These are phyloP conservation scores for Clarireedia homoeocarpa DNA, from an alignment of 2,329 filamentous ascomycete genomes.

Conservation along the genomic window DNA sequence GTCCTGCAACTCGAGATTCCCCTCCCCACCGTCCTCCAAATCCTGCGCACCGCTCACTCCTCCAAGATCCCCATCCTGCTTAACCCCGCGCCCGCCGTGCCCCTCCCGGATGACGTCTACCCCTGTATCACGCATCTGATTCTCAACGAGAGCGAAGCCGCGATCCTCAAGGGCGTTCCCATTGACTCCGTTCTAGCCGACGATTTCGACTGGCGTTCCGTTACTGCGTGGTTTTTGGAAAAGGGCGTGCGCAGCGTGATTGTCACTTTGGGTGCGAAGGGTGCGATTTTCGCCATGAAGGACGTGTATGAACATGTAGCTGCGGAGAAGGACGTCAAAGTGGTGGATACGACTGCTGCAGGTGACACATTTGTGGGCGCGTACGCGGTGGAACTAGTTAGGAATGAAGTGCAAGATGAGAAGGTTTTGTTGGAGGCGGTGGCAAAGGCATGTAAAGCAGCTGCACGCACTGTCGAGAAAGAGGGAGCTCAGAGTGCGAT, in stretches of 20 bases:
- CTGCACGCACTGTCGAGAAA: constrained; percentile 58
- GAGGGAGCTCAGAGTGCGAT: constrained; percentile 59
- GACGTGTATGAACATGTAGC: constrained; percentile 42
- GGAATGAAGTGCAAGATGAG: constrained; percentile 31
- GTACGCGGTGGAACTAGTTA: constrained; percentile 69
- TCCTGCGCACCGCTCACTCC: constrained; percentile 43
- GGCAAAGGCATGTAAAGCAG: constrained; percentile 51
- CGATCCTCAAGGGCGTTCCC: constrained; percentile 53
- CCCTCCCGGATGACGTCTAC: constrained; percentile 60
- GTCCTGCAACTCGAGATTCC: constrained; percentile 77
- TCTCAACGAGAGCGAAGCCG: constrained; percentile 85
- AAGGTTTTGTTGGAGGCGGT: constrained; percentile 38
- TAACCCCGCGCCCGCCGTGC: constrained; percentile 75
- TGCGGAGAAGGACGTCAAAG: constrained; percentile 59
- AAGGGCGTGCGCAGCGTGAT: constrained; percentile 70
- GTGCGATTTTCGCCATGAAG: constrained; percentile 58
- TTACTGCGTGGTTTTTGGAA: constrained; percentile 54
- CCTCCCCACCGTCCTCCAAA: constrained; percentile 53
- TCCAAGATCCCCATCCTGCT: constrained; percentile 58
- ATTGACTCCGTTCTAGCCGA: constrained; percentile 37
- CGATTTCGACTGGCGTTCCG: constrained; percentile 33
- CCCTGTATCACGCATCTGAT: constrained; percentile 66
- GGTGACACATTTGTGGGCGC: constrained; percentile 91
- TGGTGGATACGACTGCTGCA: constrained; percentile 89
- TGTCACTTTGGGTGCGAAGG: constrained; percentile 75